Evolutionary conservation across 2,329 filamentous ascomycete species (phyloP).

Genomic region (Hypoxylon rubiginosum): DNA sequence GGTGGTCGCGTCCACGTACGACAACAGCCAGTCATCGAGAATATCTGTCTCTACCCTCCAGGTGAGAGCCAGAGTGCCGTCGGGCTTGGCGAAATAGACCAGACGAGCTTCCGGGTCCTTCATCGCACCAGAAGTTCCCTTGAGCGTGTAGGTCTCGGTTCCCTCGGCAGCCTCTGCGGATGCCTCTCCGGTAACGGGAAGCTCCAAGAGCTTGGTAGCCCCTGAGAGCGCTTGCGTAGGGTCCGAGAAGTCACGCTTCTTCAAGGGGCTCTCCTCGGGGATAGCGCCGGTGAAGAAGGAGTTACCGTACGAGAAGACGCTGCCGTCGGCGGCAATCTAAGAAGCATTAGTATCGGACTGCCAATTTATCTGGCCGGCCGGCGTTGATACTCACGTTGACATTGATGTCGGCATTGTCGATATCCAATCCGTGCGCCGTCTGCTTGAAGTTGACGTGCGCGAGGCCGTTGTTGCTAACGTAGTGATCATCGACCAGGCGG

Average conservation of each 20-base stretch:
- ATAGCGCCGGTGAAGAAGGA: constrained; percentile 59
- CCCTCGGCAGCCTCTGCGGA: constrained; percentile 56
- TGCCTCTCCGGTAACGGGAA: constrained; percentile 58
- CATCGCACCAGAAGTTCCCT: constrained; percentile 62
- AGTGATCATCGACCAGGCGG: constrained; percentile 66
- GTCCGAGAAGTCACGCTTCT: constrained; percentile 59
- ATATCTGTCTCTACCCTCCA: constrained; percentile 73
- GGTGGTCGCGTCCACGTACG: constrained; percentile 66
- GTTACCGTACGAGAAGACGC: constrained; percentile 70
- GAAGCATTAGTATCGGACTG: constrained; percentile 23
- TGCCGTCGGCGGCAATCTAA: constrained; percentile 65
- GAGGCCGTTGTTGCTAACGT: constrained; percentile 67
- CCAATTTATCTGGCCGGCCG: too few species aligned
- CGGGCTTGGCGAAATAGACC: constrained; percentile 65
- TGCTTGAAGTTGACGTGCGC: constrained; percentile 72
- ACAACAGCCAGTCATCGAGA: constrained; percentile 69
- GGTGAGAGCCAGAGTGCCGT: constrained; percentile 62
- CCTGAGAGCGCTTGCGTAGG: constrained; percentile 59
- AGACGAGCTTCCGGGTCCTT: constrained; percentile 68
- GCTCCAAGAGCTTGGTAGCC: constrained; percentile 55
- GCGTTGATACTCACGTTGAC: constrained; percentile 64
- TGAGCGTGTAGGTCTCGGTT: constrained; percentile 60
- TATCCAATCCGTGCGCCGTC: constrained; percentile 68
- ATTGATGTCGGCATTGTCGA: constrained; percentile 73
- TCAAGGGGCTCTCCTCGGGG: constrained; percentile 56